Base-by-base conservation (phyloP, 352 stramenopile species). In the Phytophthora niederhauseri region DNA sequence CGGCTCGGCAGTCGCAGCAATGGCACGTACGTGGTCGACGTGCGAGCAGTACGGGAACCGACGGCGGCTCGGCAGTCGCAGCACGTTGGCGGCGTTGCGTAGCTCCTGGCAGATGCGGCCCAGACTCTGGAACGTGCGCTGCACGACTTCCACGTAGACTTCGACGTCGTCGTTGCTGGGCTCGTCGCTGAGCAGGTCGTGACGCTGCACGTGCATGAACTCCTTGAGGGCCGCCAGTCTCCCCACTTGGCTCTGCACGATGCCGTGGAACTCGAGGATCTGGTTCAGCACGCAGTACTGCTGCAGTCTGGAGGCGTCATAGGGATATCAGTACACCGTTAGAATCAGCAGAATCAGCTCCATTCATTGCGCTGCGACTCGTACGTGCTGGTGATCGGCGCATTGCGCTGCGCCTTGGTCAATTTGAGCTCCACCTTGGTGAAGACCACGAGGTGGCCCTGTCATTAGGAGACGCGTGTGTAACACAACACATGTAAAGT, bases 221-320 rank as follows among this genome's bases (percentile, higher is more conserved):
- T 75, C 61, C 65, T 85, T 87, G 28, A 92, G 72, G 17, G 72
- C 62, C 20, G 76, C 73, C 34, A 93, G 72, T 5, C 67, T 69
- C 6, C 72, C 75, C 57, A 90, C 64, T 73, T 91, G 83, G 20
- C 76, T 70, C 68, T 92, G 85, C 53, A 90, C 64, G 50, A 87
- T 78, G 56, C 78, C 76, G 62, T 94, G 85, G 64, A 94, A 93
- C 73, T 94, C 87, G 52, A 94, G 79, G 64, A 94, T 92, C 72
- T 94, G 87, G 70, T 93, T 89, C 38, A 94, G 68, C 60, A 94
- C 84, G 66, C 84, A 93, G 64, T 93, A 94, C 43, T 94, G 83
- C 64, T 93, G 81, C 58, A 94, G 68, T 22, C 87, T 94, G 62
- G 4, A 34, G 31, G 3, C 24, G 30, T 52, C 8, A 52, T 30